Evolutionary conservation across 1,284 basidiomycete species (phyloP).

Genomic region (Puccinia triticina): DNA sequence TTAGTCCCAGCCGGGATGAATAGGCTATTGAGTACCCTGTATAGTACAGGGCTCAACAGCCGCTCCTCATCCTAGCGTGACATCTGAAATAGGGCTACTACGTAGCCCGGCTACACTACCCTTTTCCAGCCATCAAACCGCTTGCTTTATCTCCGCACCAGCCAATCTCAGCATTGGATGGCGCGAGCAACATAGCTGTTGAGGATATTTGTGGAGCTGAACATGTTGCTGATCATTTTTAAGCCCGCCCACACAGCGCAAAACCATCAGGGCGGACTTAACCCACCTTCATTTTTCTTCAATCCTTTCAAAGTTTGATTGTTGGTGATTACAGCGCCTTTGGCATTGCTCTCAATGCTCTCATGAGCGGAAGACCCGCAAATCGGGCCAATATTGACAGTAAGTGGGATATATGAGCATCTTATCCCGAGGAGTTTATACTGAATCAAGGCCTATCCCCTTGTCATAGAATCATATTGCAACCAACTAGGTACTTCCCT

Average conservation of each 20-base stretch:
- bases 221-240: conserved; percentile 22
- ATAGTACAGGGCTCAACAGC: no score
- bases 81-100: no score
- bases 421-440: not conserved
- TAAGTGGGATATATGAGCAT: conserved; percentile 5
- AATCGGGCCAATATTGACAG: conserved; percentile 8
- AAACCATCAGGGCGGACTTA: not conserved
- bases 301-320: not conserved
- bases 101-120: no score
- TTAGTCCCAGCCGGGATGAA: no score
- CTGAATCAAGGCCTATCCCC: no score
- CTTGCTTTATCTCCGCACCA: no score
- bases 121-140: not conserved
- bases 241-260: not conserved
- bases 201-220: no score
- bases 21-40: no score
- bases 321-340: conserved; percentile 21
- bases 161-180: no score
- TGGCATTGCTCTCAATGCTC: conserved; percentile 10
- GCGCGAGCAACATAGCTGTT: no score
- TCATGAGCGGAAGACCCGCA: conserved; percentile 39
- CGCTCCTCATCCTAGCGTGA: no score
- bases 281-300: no score
- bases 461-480: conserved; percentile 1
- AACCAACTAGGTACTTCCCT: not conserved